phyloP scores from a whole-genome alignment of 306 rosid genomes.

The Alnus rubra region DNA sequence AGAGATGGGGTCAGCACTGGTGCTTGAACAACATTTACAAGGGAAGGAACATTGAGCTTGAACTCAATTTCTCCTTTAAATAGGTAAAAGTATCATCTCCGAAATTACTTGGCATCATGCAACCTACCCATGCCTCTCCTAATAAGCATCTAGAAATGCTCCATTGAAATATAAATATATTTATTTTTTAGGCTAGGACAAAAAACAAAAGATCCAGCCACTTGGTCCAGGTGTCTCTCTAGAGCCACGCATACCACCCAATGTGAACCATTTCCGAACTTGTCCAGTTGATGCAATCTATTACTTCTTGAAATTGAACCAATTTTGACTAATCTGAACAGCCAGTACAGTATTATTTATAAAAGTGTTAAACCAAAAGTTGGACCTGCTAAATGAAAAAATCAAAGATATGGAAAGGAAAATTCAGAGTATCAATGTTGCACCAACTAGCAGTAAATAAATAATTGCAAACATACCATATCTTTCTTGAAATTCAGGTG shows the following conservation, averaged over 20 bases:
- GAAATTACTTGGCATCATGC: neutral
- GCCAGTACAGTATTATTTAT: neutral
- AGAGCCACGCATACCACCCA: neutral
- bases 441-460: constrained; percentile 15
- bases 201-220: neutral
- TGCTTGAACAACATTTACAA: neutral
- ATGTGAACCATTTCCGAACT: neutral
- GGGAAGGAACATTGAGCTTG: neutral
- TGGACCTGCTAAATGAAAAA: neutral
- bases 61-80: neutral
- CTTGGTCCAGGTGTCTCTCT: neutral
- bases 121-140: no score
- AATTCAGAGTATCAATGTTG: neutral
- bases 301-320: neutral
- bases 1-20: neutral
- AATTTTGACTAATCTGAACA: neutral
- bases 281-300: neutral
- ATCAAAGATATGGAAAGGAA: constrained; percentile 4
- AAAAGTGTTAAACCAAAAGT: neutral
- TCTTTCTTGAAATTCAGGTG: constrained; percentile 82
- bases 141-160: no score
- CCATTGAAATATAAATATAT: no score
- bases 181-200: neutral
- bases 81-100: neutral
- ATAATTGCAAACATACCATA: constrained; percentile 46